Percentiles rank a stretch among this genome's conserved stretches.
These are phyloP conservation scores for Piper longum DNA, from an alignment of 164 flowering plant species.

Conservation along the genomic window DNA sequence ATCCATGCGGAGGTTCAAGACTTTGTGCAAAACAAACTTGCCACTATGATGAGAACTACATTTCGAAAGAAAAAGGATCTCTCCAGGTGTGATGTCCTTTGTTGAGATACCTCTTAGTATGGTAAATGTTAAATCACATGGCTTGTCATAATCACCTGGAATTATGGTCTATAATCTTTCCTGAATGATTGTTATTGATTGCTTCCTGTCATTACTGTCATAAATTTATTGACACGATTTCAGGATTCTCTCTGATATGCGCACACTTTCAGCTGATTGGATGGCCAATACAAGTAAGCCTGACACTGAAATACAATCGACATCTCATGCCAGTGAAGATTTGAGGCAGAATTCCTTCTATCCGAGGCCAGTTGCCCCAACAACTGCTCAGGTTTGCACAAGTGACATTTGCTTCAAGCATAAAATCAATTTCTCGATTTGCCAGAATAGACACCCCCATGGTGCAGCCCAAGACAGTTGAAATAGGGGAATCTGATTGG, in stretches of 20 bases:
- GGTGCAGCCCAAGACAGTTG: too few relatives aligned
- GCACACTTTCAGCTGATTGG: slow-evolving; percentile 99
- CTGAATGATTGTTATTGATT: neutral
- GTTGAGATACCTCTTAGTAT: neutral
- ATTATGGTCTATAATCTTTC: neutral
- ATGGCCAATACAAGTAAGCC: slow-evolving; percentile 92
- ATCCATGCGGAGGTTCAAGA: slow-evolving; percentile 98
- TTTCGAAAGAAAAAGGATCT: slow-evolving; percentile 93
- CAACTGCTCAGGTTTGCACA: slow-evolving; percentile 73
- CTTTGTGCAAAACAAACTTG: slow-evolving; percentile 89
- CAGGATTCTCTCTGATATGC: slow-evolving; percentile 99
- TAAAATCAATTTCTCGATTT: too few relatives aligned
- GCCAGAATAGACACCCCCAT: too few relatives aligned
- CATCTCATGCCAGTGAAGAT: slow-evolving; percentile 74
- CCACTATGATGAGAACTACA: slow-evolving; percentile 86
- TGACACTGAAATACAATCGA: slow-evolving; percentile 51
- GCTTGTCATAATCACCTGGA: neutral
- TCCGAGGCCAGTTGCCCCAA: slow-evolving; percentile 97
- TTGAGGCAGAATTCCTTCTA: slow-evolving; percentile 51
- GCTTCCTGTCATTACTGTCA: slow-evolving; percentile 7
- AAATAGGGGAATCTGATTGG: neutral
- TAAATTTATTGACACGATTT: slow-evolving; percentile 11
- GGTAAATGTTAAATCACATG: neutral
- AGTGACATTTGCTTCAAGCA: neutral
- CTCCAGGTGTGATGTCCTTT: slow-evolving; percentile 43